Conservation (phyloP, 192 early-diverging fungal genomes). For the Endogone sp. region DNA sequence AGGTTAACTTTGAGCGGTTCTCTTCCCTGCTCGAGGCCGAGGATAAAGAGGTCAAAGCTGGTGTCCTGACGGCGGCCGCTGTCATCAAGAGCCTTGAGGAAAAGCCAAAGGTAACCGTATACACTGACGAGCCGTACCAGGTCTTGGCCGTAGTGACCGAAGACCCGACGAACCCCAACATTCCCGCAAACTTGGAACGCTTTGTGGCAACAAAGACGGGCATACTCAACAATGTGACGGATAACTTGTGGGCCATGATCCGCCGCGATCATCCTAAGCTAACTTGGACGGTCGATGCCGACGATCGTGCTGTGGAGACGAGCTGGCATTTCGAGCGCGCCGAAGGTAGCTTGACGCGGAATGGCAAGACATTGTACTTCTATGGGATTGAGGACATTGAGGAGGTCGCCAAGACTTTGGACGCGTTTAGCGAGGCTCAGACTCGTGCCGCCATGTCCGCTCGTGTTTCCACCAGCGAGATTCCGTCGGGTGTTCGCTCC, state of each 20-base stretch:
- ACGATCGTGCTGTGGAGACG: conserved; percentile 58
- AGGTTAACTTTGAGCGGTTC: conserved; percentile 78
- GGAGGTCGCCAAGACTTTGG: conserved; percentile 68
- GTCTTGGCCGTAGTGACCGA: conserved; percentile 81
- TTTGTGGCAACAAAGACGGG: conserved; percentile 85
- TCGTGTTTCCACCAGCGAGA: conserved; percentile 6
- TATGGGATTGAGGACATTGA: conserved; percentile 85
- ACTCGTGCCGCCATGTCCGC: conserved; percentile 13
- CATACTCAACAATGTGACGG: conserved; percentile 91
- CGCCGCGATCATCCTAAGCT: conserved; percentile 78
- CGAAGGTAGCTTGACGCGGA: conserved; percentile 78
- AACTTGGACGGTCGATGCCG: conserved; percentile 77
- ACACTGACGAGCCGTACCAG: conserved; percentile 93
- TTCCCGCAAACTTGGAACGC: conserved; percentile 79
- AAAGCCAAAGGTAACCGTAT: conserved; percentile 64
- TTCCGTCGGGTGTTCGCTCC: conserved; percentile 42
- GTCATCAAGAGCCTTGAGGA: conserved; percentile 65
- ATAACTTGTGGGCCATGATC: conserved; percentile 92
- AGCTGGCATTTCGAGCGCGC: conserved; percentile 98
- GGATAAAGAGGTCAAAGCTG: conserved; percentile 67
- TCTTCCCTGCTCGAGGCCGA: conserved; percentile 72
- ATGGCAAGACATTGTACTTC: conserved; percentile 86
- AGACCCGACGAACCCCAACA: conserved; percentile 32
- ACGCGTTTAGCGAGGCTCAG: conserved; percentile 41
- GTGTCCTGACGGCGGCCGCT: conserved; percentile 62